Percentiles rank a stretch among this genome's conserved stretches.
Evolutionary conservation across 2,329 filamentous ascomycete species (phyloP).

Genomic region (Fusarium newnesense): DNA sequence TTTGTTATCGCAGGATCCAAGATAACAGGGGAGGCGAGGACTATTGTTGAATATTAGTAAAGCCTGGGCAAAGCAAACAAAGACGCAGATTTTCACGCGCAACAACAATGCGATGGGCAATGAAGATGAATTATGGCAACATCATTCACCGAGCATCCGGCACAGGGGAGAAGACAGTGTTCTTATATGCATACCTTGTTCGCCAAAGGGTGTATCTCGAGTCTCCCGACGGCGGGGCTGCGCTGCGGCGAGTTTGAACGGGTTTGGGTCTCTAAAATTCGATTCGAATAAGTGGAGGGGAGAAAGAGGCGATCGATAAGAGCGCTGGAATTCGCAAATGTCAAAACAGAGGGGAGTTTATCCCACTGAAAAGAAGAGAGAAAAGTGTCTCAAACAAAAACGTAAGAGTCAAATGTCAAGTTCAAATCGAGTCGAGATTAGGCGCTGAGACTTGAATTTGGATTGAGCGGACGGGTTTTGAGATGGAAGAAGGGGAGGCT

Average conservation of each 20-base stretch:
- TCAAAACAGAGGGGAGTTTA: neutral
- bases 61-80: conserved; percentile 15
- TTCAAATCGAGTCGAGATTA: conserved; percentile 36
- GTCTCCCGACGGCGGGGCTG: conserved; percentile 42
- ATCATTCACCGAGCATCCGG: neutral
- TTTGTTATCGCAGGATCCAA: conserved; percentile 8
- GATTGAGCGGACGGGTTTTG: conserved; percentile 40
- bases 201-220: conserved; percentile 37
- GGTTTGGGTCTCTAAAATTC: conserved; percentile 36
- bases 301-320: neutral
- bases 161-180: neutral
- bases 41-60: conserved; percentile 40
- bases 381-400: conserved; percentile 33
- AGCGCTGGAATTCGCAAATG: conserved; percentile 9
- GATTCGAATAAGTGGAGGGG: conserved; percentile 41
- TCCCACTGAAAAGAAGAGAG: conserved; percentile 18
- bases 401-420: conserved; percentile 14
- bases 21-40: conserved; percentile 22
- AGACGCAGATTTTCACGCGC: conserved; percentile 8
- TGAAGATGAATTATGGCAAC: neutral
- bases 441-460: conserved; percentile 35
- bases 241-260: conserved; percentile 40
- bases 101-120: neutral
- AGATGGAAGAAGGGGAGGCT: conserved; percentile 45
- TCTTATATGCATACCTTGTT: conserved; percentile 42